phyloP scores from a whole-genome alignment of 768 basidiomycete species.

The Dioszegia aurantiaca region DNA sequence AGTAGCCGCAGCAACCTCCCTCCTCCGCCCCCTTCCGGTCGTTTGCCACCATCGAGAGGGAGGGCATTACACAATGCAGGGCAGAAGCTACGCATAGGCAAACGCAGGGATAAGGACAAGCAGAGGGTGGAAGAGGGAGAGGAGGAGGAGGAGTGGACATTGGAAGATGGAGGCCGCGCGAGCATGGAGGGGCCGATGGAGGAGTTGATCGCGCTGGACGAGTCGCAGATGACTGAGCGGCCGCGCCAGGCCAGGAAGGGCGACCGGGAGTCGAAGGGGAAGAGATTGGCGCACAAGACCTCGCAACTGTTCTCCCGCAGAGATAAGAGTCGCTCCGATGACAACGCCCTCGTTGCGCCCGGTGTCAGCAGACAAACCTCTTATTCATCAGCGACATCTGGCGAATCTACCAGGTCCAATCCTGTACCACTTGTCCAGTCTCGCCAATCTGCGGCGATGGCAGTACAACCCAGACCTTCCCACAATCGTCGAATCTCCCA shows the following conservation, averaged over 20 bases:
- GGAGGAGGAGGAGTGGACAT: conserved; percentile 42
- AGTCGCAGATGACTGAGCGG: conserved; percentile 33
- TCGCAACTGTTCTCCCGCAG: conserved; percentile 35
- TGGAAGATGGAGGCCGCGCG: conserved; percentile 26
- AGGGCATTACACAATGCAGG: conserved; percentile 12
- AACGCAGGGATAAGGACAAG: conserved; percentile 20
- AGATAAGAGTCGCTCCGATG: conserved; percentile 15
- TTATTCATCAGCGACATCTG: conserved; percentile 36
- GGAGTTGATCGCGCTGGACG: conserved; percentile 10
- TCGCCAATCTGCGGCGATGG: conserved; percentile 3
- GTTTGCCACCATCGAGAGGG: conserved; percentile 22
- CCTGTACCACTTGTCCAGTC: conserved; percentile 8
- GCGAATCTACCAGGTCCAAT: conserved; percentile 19
- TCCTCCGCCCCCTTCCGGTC: conserved; percentile 26
- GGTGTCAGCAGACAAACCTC: conserved; percentile 29
- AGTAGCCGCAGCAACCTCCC: conserved; percentile 20
- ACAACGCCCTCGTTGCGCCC: conserved; percentile 17
- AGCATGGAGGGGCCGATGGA: conserved; percentile 2
- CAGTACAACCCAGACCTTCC: neutral
- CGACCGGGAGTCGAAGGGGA: conserved; percentile 36
- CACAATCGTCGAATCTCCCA: conserved; percentile 32
- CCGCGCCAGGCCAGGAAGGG: neutral
- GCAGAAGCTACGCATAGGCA: conserved; percentile 27
- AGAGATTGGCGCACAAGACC: conserved; percentile 42
- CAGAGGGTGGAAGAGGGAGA: conserved; percentile 9